These are phyloP conservation scores for Penicillium paradoxum DNA, from an alignment of 495 filamentous ascomycete genomes.

Conservation along the genomic window DNA sequence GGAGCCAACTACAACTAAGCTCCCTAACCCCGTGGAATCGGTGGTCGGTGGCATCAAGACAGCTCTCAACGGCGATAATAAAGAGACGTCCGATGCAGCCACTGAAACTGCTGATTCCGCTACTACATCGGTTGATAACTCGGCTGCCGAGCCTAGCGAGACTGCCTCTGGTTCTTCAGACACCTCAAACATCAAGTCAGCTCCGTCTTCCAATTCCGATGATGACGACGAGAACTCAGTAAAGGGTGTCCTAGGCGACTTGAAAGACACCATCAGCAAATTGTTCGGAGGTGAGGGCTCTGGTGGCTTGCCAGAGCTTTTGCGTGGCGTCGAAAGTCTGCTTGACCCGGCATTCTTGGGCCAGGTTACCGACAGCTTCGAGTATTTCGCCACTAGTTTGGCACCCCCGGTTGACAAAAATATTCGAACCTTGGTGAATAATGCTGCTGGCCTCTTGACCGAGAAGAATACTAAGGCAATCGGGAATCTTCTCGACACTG, in stretches of 20 bases:
- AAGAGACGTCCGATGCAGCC: neutral
- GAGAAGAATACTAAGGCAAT: conserved; percentile 36
- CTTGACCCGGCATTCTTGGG: conserved; percentile 21
- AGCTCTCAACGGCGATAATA: neutral
- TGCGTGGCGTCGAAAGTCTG: conserved; percentile 15
- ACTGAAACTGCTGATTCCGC: neutral
- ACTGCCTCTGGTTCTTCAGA: neutral
- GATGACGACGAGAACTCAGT: neutral
- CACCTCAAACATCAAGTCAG: conserved; percentile 5
- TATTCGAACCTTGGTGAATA: conserved; percentile 32
- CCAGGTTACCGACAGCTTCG: conserved; percentile 32
- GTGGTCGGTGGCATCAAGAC: neutral
- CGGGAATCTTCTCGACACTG: conserved; percentile 33
- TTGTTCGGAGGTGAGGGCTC: conserved; percentile 2
- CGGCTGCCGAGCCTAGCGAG: neutral
- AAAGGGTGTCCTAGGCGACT: neutral
- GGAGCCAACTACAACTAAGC: neutral
- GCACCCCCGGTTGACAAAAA: conserved; percentile 37
- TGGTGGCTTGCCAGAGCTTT: conserved; percentile 3
- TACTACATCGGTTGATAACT: neutral
- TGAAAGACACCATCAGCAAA: neutral
- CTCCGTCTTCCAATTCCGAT: conserved; percentile 7
- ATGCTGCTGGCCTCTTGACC: conserved; percentile 30
- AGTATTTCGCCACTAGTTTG: conserved; percentile 33
- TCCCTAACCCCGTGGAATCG: neutral